Evolutionary conservation across 441 rosid genomes (phyloP), one percentile per base, ranked within the genome.

Genomic region (Erodium chrysanthum): DNA sequence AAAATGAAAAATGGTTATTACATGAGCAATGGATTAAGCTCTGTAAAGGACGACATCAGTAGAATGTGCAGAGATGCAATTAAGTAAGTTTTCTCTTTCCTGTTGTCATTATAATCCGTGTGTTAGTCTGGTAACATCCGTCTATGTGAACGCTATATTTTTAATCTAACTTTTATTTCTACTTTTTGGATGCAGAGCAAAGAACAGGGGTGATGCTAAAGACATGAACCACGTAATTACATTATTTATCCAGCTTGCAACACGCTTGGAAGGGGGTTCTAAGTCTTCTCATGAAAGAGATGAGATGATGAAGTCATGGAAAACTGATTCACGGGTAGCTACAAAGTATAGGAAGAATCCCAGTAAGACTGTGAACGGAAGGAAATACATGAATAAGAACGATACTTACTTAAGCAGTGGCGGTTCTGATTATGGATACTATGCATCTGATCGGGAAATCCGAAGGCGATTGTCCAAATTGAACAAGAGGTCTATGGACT

Each of bases 41-140:
- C 88, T 78, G 95, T 90, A 73, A 92, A 85, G 84, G 97, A 90
- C 73, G 99, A 96, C 80, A 92, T 96, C 77, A 81, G 96, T 80
- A 88, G 94, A 74, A 92, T 96, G 92, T 92, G 99, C 85, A 86
- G 94, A 82, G 98, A 96, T 82, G 99, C 99, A 59, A 89, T 92
- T 66, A 96, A 92, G 99, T 92, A 88, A 80, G 89, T 68, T 67
- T 3, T 62, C 66, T 61, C 29, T 27, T 6, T 25, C 27, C n/a
- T 14, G 0, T 61, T 14, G 4, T 31, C 65, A 33, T 33, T 5
- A 33, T 33, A 33, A 33, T 8, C 37, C 7, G 37, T 33, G 37
- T 33, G 37, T 33, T 33, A 5, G 37, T 33, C 7, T 5, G 0
- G 37, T 33, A 2, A 6, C 37, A 33, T 33, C 37, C 37, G 5